Conservation (phyloP, 192 early-diverging fungal genomes). For the Backusella psychrophila region DNA sequence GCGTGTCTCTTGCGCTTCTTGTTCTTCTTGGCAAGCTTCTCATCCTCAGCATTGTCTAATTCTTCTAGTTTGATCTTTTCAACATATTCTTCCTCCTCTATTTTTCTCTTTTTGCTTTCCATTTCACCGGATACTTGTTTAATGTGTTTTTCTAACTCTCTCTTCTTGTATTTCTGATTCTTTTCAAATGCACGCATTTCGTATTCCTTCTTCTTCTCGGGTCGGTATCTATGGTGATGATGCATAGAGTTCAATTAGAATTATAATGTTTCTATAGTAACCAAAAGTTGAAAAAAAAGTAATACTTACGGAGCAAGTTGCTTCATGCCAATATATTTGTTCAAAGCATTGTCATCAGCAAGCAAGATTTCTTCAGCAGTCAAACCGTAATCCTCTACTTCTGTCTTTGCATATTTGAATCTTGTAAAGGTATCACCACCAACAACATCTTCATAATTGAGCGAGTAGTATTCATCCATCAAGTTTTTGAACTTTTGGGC, state of each 20-base stretch:
- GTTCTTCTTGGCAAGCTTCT: not conserved
- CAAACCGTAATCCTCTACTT: conserved; percentile 74
- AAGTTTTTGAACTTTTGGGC: conserved; percentile 60
- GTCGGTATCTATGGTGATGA: conserved; percentile 35
- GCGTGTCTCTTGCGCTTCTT: not conserved
- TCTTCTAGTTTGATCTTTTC: not conserved
- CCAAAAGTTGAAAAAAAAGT: not conserved
- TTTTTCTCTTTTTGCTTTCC: not conserved
- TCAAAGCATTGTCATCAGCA: conserved; percentile 86
- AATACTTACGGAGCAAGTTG: conserved; percentile 76
- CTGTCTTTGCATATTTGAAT: conserved; percentile 91
- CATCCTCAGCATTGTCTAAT: not conserved
- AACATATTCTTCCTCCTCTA: not conserved
- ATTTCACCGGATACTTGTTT: not conserved
- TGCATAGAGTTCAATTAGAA: not conserved
- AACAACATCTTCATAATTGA: conserved; percentile 92
- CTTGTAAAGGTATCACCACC: conserved; percentile 77
- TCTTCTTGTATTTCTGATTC: conserved; percentile 17
- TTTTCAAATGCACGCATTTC: conserved; percentile 36
- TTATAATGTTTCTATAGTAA: not conserved
- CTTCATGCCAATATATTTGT: conserved; percentile 84
- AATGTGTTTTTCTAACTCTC: conserved; percentile 12
- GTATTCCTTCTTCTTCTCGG: conserved; percentile 46
- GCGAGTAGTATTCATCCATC: conserved; percentile 88
- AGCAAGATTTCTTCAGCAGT: conserved; percentile 83